Percentiles rank a stretch among this genome's conserved stretches.
These are phyloP conservation scores for Taxillus chinensis DNA, from an alignment of 164 flowering plant species.

Conservation along the genomic window DNA sequence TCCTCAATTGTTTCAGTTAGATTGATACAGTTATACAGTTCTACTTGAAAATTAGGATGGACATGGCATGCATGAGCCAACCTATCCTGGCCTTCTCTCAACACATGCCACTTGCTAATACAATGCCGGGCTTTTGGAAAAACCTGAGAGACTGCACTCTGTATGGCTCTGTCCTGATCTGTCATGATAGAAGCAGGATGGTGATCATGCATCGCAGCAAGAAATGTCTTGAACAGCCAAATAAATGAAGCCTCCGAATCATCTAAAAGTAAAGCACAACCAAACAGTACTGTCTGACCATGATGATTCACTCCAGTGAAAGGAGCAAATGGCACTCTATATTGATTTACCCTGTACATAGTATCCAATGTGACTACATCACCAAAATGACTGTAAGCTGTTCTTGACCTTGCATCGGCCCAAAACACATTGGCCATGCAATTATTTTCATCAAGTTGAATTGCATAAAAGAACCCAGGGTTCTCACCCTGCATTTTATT, in stretches of 20 bases:
- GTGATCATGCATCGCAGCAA: slow-evolving; percentile 49
- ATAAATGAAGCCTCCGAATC: slow-evolving; percentile 52
- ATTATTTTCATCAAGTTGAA: slow-evolving; percentile 54
- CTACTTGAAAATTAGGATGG: slow-evolving; percentile 44
- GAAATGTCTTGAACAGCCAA: slow-evolving; percentile 60
- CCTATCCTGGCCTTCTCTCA: slow-evolving; percentile 52
- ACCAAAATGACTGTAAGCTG: slow-evolving; percentile 53
- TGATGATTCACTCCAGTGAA: slow-evolving; percentile 63
- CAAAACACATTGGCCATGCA: slow-evolving; percentile 51
- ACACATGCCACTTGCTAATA: slow-evolving; percentile 54
- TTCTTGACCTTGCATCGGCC: slow-evolving; percentile 60
- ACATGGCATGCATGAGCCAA: slow-evolving; percentile 35
- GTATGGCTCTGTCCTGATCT: slow-evolving; percentile 44
- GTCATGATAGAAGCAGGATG: slow-evolving; percentile 44
- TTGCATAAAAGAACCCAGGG: slow-evolving; percentile 56
- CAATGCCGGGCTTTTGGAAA: slow-evolving; percentile 50
- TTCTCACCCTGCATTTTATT: slow-evolving; percentile 60
- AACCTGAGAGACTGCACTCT: slow-evolving; percentile 39
- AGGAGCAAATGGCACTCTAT: slow-evolving; percentile 53
- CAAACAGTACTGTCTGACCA: slow-evolving; percentile 52
- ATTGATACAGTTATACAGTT: slow-evolving; percentile 51
- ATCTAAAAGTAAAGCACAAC: slow-evolving; percentile 54
- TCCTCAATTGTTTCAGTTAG: slow-evolving; percentile 53
- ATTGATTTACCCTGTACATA: slow-evolving; percentile 32
- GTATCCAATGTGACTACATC: slow-evolving; percentile 54